Percentiles rank a stretch among this genome's conserved stretches.
These are phyloP conservation scores for Perkinsus marinus DNA, from an alignment of 169 alveolate species.

Conservation along the genomic window DNA sequence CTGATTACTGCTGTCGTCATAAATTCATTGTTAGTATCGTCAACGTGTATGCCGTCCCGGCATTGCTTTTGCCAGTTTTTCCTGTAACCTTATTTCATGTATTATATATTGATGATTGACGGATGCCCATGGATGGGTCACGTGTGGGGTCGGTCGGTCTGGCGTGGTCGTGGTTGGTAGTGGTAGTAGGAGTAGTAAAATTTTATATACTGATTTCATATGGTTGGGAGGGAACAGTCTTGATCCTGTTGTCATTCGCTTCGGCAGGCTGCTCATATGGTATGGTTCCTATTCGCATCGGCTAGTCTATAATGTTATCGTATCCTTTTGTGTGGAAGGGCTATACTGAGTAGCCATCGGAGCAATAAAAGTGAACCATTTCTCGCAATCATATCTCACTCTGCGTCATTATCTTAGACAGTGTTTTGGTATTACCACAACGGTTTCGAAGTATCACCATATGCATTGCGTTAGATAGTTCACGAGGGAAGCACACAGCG, in stretches of 20 bases:
- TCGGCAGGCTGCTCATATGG: too few species aligned
- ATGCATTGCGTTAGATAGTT: background rate
- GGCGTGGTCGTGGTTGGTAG: too few species aligned
- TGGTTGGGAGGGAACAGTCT: too few species aligned
- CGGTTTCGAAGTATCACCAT: background rate
- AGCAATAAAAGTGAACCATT: background rate
- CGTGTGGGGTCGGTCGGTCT: too few species aligned
- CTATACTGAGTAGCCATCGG: background rate
- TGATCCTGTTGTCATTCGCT: too few species aligned
- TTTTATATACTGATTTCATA: too few species aligned
- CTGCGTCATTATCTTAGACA: background rate
- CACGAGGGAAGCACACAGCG: too few species aligned
- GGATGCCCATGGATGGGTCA: background rate
- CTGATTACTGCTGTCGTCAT: background rate
- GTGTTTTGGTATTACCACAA: background rate
- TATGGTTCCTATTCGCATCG: too few species aligned
- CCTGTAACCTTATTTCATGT: background rate
- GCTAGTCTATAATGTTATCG: too few species aligned
- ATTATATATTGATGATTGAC: background rate
- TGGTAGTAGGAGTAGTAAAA: too few species aligned
- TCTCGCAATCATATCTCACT: background rate
- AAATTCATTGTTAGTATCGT: background rate
- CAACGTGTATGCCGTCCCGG: background rate
- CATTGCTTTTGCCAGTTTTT: background rate
- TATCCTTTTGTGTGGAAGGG: background rate